phyloP scores from a whole-genome alignment of 257 asterid species.

The Nicotiana noctiflora region DNA sequence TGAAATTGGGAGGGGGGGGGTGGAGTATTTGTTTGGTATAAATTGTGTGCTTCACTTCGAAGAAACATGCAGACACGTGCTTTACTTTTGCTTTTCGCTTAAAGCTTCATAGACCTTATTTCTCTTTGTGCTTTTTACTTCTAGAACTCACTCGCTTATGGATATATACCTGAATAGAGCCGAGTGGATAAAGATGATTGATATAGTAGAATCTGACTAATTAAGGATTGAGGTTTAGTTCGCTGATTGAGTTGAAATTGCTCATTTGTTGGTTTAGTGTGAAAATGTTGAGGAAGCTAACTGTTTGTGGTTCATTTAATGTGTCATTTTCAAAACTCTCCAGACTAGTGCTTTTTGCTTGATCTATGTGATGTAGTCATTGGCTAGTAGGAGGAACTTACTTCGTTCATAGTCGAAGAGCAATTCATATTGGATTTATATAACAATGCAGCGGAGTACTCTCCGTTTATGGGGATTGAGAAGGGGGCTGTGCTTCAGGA shows the following conservation, averaged over 20 bases:
- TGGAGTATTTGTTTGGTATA: too few species aligned
- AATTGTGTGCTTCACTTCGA: too few species aligned
- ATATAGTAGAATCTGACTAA: too few species aligned
- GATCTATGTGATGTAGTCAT: neutral
- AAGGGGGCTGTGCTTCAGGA: constrained; percentile 98
- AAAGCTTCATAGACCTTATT: too few species aligned
- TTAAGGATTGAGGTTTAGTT: neutral
- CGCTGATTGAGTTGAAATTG: neutral
- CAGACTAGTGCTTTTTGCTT: too few species aligned
- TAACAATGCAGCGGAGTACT: constrained; percentile 54
- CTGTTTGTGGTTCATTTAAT: neutral
- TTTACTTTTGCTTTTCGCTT: too few species aligned
- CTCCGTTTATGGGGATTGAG: constrained; percentile 92
- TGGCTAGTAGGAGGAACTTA: neutral
- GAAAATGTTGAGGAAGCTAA: neutral
- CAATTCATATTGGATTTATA: neutral
- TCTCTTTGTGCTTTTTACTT: too few species aligned
- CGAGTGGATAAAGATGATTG: neutral
- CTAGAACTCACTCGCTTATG: too few species aligned
- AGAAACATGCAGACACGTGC: too few species aligned
- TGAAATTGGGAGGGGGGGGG: too few species aligned
- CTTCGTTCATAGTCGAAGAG: neutral
- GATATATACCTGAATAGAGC: neutral
- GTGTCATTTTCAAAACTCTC: neutral
- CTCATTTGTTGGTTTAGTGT: neutral